phyloP scores from a whole-genome alignment of 2,329 filamentous ascomycete genomes.

The Trichoderma breve region DNA sequence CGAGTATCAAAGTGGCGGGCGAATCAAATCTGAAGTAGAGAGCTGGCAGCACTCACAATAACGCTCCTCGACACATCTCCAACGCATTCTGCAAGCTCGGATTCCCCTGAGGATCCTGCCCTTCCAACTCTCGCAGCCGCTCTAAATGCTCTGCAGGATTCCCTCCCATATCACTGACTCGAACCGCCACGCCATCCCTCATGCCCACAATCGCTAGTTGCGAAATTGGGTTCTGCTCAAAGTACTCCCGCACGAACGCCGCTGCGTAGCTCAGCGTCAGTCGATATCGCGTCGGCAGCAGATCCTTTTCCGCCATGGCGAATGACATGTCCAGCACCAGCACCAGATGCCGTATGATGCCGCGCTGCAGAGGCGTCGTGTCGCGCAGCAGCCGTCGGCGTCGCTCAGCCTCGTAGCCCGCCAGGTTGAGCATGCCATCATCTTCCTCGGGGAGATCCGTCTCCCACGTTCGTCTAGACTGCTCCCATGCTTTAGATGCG shows the following conservation, averaged over 20 bases:
- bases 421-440: conserved; percentile 75
- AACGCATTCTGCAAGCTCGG: conserved; percentile 90
- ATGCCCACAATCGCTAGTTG: conserved; percentile 91
- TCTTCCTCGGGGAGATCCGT: conserved; percentile 66
- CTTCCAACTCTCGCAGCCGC: conserved; percentile 65
- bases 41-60: conserved; percentile 61
- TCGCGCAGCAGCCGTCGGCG: conserved; percentile 79
- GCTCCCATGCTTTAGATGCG: conserved; percentile 61
- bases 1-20: neutral
- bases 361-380: conserved; percentile 90
- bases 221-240: conserved; percentile 97
- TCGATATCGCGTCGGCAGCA: conserved; percentile 82
- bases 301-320: conserved; percentile 92
- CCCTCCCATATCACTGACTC: conserved; percentile 85
- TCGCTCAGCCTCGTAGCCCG: conserved; percentile 80
- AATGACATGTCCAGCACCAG: conserved; percentile 88
- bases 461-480: conserved; percentile 68
- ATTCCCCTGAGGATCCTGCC: conserved; percentile 67
- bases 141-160: conserved; percentile 87
- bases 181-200: conserved; percentile 83
- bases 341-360: conserved; percentile 95
- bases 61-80: conserved; percentile 86
- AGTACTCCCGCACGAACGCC: conserved; percentile 90
- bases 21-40: neutral
- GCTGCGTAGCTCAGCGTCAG: conserved; percentile 78